A percentile compares a stretch with the other conserved stretches of the same genome.
phyloP scores from a whole-genome alignment of 805 yeast genomes.

The Saccharomycopsis sp. region DNA sequence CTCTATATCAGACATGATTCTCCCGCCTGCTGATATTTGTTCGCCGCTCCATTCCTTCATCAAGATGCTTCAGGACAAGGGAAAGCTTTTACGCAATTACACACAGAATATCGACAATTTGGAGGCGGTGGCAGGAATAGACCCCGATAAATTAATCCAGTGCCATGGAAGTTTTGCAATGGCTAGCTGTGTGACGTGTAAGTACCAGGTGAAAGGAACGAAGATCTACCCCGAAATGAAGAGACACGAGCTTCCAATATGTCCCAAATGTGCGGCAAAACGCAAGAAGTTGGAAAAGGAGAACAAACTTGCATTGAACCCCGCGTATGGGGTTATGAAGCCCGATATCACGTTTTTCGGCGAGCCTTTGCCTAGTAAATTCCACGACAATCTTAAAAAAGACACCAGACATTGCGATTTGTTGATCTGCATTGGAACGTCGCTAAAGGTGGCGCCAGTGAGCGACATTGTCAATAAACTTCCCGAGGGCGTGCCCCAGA shows the following conservation, averaged over 20 bases:
- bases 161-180: conserved; percentile 91
- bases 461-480: conserved; percentile 76
- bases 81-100: conserved; percentile 73
- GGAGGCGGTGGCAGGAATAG: conserved; percentile 74
- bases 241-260: conserved; percentile 55
- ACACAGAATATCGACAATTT: conserved; percentile 89
- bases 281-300: conserved; percentile 31
- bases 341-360: conserved; percentile 94
- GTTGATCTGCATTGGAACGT: conserved; percentile 81
- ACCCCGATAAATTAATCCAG: conserved; percentile 62
- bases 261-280: conserved; percentile 56
- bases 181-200: conserved; percentile 79
- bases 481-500: conserved; percentile 70
- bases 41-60: conserved; percentile 83
- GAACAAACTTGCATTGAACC: conserved; percentile 23
- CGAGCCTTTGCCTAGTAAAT: conserved; percentile 67
- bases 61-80: conserved; percentile 62
- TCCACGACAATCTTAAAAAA: conserved; percentile 50
- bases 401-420: conserved; percentile 71
- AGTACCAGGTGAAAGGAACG: conserved; percentile 58
- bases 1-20: conserved; percentile 75
- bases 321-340: conserved; percentile 71
- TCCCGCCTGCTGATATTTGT: conserved; percentile 62
- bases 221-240: conserved; percentile 55
- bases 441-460: conserved; percentile 88